Base-by-base conservation (phyloP, 768 basidiomycete species). In the Galerina sulciceps region DNA sequence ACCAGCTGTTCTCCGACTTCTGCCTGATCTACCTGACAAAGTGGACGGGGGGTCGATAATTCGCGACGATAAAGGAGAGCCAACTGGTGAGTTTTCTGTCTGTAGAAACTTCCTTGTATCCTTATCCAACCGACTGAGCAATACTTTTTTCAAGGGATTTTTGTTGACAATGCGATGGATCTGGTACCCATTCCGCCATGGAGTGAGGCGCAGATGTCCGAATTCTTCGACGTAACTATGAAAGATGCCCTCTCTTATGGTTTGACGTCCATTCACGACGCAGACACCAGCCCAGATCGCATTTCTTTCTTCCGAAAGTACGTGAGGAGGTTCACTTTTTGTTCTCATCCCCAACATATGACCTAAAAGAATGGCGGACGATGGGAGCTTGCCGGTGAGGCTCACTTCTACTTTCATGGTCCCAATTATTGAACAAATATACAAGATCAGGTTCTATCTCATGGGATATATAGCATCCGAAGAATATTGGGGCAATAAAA, bases 261-360 rank as follows among this genome's bases (percentile, higher is more conserved):
- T 1, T 71, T 99, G 55, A 96, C 94, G 0, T 88, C 84, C 10
- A 86, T 99, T 17, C 95, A 97, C 56, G 95, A 99, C 67, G 96
- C 96, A 0, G 79, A 70, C 43, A 80, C 83, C 0, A 68, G 69
- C 20, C 81, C 79, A 1, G 72, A 75, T 0, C 75, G 77, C 20
- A 83, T 94, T 13, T 72, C 77, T 2, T 91, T 94, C 65, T 91
- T 85, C 73, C 80, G 80, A 64, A 78, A 76, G 91, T 90, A 66
- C 36, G 84, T 59, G 49, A 41, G 40, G 42, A 41, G 11, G 17
- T 11, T 23, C n/a, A 22, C 1, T 34, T 8, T 20, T 40, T 42
- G 47, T 36, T 22, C 10, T 26, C 46, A 17, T 54, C 11, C 37
- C 53, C 52, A 40, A 31, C 26, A 60, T 38, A 40, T 23, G 45